Base-by-base conservation (phyloP, 1,284 basidiomycete genomes). In the Coniferiporia weirii region DNA sequence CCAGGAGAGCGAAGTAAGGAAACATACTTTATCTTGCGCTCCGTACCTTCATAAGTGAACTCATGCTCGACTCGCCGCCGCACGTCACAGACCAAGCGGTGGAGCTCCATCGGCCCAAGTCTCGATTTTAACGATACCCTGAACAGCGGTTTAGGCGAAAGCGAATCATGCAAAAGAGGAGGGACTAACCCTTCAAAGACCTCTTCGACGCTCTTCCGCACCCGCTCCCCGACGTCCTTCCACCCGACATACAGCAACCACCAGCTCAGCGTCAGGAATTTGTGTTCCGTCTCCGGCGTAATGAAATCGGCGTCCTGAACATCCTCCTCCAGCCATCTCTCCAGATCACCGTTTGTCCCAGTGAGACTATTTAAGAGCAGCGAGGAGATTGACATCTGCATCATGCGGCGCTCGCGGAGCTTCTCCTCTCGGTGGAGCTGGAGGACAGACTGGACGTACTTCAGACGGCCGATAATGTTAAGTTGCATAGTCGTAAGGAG, bases 201-300 rank as follows among this genome's bases (percentile, higher is more conserved):
- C 56, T 87, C 87, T 67, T 93, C 87, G 0, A 94, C 90, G 0
- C 84, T 89, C 47, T 79, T 73, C 63, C 84, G 72, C 1, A 94
- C 88, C 20, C 88, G 75, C 63, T 87, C 84, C 0, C 84, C 84
- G 0, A 95, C 79, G 57, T 88, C 84, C 66, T 88, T 87, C 91
- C 93, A 95, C 0, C 94, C 93, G 3, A 90, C 85, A 66, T 96
- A 88, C 57, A 96, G 69, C 51, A 95, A 79, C 91, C 93, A 95
- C 91, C 93, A 96, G 54, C 85, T 91, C 63, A 95, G 81, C 0
- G 91, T 93, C 59, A 96, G 76, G 68, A 86, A 95, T 67, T 86
- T 86, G 62, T 81, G 76, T 71, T 95, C 91, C 0, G 83, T 83
- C 55, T 85, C 82, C 43, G 85, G 81, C 35, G 60, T 65, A 38